Percentiles rank a stretch among this genome's conserved stretches.
Evolutionary conservation across 2,329 filamentous ascomycete genomes (phyloP).

Genomic region (Fusarium ambrosium): DNA sequence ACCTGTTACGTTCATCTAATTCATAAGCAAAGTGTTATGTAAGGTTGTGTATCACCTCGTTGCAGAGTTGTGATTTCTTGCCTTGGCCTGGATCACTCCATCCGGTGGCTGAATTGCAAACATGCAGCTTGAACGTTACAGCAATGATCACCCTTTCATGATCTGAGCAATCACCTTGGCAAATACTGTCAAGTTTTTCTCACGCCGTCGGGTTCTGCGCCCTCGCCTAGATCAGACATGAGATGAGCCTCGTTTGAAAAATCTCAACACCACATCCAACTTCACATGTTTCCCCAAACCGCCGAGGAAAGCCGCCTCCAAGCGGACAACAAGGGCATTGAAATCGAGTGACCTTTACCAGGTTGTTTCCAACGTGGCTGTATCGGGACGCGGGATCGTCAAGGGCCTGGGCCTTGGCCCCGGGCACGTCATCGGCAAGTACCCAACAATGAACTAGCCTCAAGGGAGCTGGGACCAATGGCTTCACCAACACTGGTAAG

Average conservation of each 20-base stretch:
- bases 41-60: not conserved
- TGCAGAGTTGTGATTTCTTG: not conserved
- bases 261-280: slow-evolving; percentile 8
- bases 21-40: not conserved
- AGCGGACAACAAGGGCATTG: slow-evolving; percentile 12
- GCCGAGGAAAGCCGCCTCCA: slow-evolving; percentile 17
- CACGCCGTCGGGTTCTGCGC: not conserved
- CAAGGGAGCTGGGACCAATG: slow-evolving; percentile 10
- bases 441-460: slow-evolving; percentile 31
- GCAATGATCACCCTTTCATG: slow-evolving; percentile 3
- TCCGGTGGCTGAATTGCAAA: slow-evolving; percentile 25
- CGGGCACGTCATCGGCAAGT: slow-evolving; percentile 35
- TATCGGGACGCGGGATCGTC: slow-evolving; percentile 1
- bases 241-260: not conserved
- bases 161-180: slow-evolving; percentile 15
- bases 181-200: not conserved
- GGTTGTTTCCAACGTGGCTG: not conserved
- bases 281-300: not conserved
- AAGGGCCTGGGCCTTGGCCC: slow-evolving; percentile 18
- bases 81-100: slow-evolving; percentile 11
- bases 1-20: not conserved
- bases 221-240: not conserved
- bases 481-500: not conserved
- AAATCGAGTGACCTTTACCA: not conserved
- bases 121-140: not conserved